Base-by-base conservation (phyloP, 768 basidiomycete species). In the Scleroderma citrinum region DNA sequence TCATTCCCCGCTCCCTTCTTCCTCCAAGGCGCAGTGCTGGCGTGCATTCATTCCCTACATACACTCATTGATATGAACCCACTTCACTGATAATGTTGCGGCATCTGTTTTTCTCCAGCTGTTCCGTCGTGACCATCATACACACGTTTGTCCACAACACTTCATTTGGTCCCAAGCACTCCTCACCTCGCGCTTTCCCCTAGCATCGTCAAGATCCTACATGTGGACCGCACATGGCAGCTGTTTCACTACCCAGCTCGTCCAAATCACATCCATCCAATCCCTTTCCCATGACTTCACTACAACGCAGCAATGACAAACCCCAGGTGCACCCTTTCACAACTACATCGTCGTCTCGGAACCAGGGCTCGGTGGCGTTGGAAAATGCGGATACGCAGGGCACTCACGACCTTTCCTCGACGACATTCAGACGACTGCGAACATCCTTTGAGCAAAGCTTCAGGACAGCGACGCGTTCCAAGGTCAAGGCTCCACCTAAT, bases 401-500 rank as follows among this genome's bases (percentile, higher is more conserved):
- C 40, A 51, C 60, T 10, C 65, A 72, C 26, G 74, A 76, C 44
- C 63, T 74, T 16, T 61, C 69, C 0, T 71, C 76, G 35, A 80
- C 73, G 58, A 72, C 82, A 5, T 81, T 87, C 60, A 77, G 76
- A 58, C 78, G 83, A 36, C 66, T 87, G 49, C 80, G 81, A 48
- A 78, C 83, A 3, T 78, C 83, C 5, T 66, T 88, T 20, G 84
- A 84, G 58, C 81, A 85, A 54, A 81, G 78, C 57, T 54, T 87
- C 34, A 78, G 82, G 44, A 76, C 77, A 12, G 82, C 82, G 45
- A 82, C 82, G 11, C 74, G 81, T 46, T 78, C 81, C 31, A 80
- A 71, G 68, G 64, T 60, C 19, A 76, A 75, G 55, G 41, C 65
- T 7, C 57, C 71, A 2, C 45, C 62, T 26, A 56, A 59, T 32